These are phyloP conservation scores for Phalaenopsis aphrodite DNA, from an alignment of 106 monocot genomes.

Conservation along the genomic window DNA sequence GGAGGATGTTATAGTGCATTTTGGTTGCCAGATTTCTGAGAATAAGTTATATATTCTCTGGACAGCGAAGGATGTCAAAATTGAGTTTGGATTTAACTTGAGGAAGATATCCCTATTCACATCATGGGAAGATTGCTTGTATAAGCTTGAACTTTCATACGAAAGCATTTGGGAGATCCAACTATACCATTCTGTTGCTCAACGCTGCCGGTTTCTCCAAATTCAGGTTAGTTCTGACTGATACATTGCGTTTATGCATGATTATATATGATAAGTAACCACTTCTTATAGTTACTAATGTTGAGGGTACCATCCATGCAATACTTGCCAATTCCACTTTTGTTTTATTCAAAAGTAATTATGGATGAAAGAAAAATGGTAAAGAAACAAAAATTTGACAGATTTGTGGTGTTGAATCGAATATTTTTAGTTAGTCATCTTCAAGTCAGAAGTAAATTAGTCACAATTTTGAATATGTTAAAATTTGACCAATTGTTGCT, in stretches of 20 bases:
- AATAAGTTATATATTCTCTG: conserved; percentile 41
- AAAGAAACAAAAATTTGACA: too few species aligned
- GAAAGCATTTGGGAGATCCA: conserved; percentile 94
- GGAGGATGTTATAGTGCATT: conserved; percentile 28
- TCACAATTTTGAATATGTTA: too few species aligned
- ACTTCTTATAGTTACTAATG: background rate
- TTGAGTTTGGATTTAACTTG: conserved; percentile 57
- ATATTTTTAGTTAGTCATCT: too few species aligned
- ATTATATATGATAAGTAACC: background rate
- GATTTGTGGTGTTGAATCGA: too few species aligned
- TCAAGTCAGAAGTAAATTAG: too few species aligned
- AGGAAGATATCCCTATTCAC: conserved; percentile 56
- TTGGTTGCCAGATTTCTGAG: conserved; percentile 46
- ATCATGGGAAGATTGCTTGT: conserved; percentile 13
- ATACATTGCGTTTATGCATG: background rate
- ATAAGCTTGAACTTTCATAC: conserved; percentile 73
- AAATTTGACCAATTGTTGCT: too few species aligned
- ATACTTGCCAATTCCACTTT: background rate
- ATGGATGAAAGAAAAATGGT: background rate
- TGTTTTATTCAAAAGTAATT: background rate
- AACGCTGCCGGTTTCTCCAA: conserved; percentile 37
- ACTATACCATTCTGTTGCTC: conserved; percentile 20
- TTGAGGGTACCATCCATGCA: background rate
- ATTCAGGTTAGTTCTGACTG: conserved; percentile 35
- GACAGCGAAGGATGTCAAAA: conserved; percentile 21